phyloP scores from a whole-genome alignment of 2,329 filamentous ascomycete genomes.

The Penicillium sp. region DNA sequence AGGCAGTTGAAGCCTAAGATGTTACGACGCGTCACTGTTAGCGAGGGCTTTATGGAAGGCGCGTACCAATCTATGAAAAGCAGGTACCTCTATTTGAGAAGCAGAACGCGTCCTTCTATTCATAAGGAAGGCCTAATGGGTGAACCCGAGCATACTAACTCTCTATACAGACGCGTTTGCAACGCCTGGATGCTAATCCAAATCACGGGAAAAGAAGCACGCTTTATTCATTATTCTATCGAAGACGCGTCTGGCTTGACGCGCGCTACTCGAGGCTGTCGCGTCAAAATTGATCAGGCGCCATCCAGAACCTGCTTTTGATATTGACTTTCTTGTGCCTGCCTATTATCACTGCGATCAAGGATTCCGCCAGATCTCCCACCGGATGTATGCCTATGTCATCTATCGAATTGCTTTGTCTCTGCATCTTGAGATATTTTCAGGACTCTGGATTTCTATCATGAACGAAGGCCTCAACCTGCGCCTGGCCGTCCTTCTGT shows the following conservation, averaged over 20 bases:
- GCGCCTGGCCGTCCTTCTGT: conserved; percentile 83
- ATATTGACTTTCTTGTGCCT: conserved; percentile 89
- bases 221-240: too few species aligned
- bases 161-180: too few species aligned
- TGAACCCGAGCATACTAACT: not conserved
- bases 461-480: conserved; percentile 80
- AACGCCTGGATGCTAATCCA: too few species aligned
- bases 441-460: conserved; percentile 86
- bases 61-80: too few species aligned
- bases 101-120: not conserved
- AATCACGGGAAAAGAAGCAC: too few species aligned
- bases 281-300: too few species aligned
- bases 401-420: conserved; percentile 92
- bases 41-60: too few species aligned
- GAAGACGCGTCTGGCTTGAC: too few species aligned
- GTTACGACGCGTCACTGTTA: too few species aligned
- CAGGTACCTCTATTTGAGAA: not conserved
- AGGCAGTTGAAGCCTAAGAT: too few species aligned
- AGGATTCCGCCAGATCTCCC: conserved; percentile 94
- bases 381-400: conserved; percentile 94
- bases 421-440: conserved; percentile 84
- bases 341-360: conserved; percentile 89
- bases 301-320: conserved; percentile 54
- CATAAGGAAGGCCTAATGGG: not conserved
- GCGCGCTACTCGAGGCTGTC: too few species aligned